phyloP scores from a whole-genome alignment of 2,329 filamentous ascomycete species.

The Fusarium sacchari region DNA sequence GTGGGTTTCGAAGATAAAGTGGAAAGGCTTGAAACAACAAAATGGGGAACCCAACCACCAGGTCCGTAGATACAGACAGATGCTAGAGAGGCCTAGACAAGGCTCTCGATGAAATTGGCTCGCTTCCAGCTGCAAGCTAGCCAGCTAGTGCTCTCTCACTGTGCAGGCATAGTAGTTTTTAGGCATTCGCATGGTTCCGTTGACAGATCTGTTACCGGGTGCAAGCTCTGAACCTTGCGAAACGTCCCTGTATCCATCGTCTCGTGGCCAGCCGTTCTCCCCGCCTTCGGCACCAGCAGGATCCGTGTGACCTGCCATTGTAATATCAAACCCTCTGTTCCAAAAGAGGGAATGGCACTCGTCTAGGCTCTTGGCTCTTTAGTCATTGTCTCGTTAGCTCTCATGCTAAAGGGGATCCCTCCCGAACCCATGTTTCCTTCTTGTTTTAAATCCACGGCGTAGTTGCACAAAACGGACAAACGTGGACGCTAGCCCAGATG shows the following conservation, averaged over 20 bases:
- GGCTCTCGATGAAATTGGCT: neutral
- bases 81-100: neutral
- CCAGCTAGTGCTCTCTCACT: neutral
- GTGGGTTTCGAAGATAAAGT: constrained; percentile 25
- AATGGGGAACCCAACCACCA: constrained; percentile 22
- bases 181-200: constrained; percentile 5
- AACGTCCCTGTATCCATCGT: constrained; percentile 16
- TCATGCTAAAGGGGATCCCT: neutral
- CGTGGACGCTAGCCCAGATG: constrained; percentile 7
- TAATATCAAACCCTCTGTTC: constrained; percentile 27
- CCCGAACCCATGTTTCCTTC: constrained; percentile 23
- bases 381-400: neutral
- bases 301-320: constrained; percentile 36
- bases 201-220: constrained; percentile 29
- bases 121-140: neutral
- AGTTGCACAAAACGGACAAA: constrained; percentile 9
- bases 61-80: constrained; percentile 4
- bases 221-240: constrained; percentile 24
- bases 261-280: constrained; percentile 22
- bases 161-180: neutral
- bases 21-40: constrained; percentile 29
- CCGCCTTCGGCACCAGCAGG: constrained; percentile 24
- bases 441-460: constrained; percentile 36
- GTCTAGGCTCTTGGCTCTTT: neutral
- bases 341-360: constrained; percentile 14